Evolutionary conservation across 306 rosid species (phyloP).

Genomic region (Rosa chinensis): DNA sequence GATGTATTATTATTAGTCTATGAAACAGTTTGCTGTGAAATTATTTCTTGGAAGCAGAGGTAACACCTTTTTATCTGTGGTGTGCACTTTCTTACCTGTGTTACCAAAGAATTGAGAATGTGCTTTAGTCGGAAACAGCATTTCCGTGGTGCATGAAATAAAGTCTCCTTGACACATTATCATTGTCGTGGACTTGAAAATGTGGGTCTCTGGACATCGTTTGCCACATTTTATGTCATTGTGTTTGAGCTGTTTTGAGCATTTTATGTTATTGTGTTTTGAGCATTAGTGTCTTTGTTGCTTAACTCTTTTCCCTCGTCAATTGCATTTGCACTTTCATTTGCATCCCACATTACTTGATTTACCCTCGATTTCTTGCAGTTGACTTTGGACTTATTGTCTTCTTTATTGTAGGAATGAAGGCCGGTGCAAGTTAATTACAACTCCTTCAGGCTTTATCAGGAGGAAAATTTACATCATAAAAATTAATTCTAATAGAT

Average conservation of each 20-base stretch:
- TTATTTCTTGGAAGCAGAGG: not conserved
- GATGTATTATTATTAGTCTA: not conserved
- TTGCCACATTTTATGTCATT: not conserved
- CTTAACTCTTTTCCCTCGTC: not conserved
- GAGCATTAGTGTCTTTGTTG: not conserved
- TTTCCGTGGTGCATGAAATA: not conserved
- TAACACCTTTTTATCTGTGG: not conserved
- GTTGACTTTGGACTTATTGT: not conserved
- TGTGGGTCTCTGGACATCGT: not conserved
- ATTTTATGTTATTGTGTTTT: not conserved
- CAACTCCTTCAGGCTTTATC: not conserved
- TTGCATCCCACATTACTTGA: not conserved
- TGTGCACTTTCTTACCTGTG: not conserved
- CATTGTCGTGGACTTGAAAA: not conserved
- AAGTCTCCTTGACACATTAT: not conserved
- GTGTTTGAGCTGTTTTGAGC: not conserved
- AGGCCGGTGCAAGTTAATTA: not conserved
- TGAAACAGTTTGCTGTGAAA: not conserved
- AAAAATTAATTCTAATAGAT: not conserved
- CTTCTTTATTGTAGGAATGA: constrained; percentile 6
- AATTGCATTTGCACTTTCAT: not conserved
- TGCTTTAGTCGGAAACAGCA: not conserved
- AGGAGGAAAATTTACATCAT: not conserved
- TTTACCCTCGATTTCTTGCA: not conserved
- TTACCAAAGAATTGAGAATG: not conserved